Conservation (phyloP, 805 yeast species). For the Barnettozyma botsteinii region DNA sequence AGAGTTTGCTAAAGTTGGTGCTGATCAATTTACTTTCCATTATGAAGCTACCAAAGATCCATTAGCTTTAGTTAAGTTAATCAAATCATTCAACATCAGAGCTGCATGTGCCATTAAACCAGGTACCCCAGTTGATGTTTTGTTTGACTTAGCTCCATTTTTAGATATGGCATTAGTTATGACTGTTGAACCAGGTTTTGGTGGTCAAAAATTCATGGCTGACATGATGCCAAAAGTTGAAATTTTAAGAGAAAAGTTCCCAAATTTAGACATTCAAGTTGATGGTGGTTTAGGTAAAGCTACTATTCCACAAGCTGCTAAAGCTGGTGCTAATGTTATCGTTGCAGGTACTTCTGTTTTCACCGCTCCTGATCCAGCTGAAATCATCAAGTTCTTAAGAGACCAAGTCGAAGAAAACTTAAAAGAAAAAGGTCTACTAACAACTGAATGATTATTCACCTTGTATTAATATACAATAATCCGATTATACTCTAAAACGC, state of each 20-base stretch:
- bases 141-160: slow-evolving; percentile 65
- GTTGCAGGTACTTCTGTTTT: slow-evolving; percentile 97
- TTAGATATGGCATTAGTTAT: slow-evolving; percentile 94
- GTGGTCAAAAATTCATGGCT: slow-evolving; percentile 94
- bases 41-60: slow-evolving; percentile 87
- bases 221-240: slow-evolving; percentile 96
- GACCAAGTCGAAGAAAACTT: slow-evolving; percentile 49
- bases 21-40: slow-evolving; percentile 94
- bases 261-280: slow-evolving; percentile 83
- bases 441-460: slow-evolving; percentile 1
- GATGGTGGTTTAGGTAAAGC: slow-evolving; percentile 93
- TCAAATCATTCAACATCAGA: slow-evolving; percentile 76
- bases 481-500: not conserved
- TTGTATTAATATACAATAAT: slow-evolving; percentile 4
- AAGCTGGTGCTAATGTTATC: slow-evolving; percentile 96
- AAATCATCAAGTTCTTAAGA: slow-evolving; percentile 66
- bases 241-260: slow-evolving; percentile 63
- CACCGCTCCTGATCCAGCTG: slow-evolving; percentile 73
- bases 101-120: slow-evolving; percentile 96
- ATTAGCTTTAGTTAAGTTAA: slow-evolving; percentile 61
- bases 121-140: slow-evolving; percentile 78
- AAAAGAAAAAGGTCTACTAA: slow-evolving; percentile 36
- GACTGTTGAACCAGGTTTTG: slow-evolving; percentile 99
- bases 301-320: slow-evolving; percentile 83
- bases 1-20: slow-evolving; percentile 89